Conservation (phyloP, 306 rosid species). For the Spatholobus suberectus region DNA sequence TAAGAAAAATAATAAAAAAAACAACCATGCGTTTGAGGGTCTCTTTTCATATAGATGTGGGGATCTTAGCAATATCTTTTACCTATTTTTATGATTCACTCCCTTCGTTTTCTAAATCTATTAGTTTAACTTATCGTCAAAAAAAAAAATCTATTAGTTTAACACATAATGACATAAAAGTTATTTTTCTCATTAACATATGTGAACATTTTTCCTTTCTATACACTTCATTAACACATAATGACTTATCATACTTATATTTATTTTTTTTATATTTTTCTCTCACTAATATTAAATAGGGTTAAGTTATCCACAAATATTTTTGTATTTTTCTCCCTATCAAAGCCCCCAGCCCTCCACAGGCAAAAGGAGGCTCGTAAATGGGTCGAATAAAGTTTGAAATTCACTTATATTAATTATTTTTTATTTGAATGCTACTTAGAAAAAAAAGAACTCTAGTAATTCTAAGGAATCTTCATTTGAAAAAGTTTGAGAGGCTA, state of each 20-base stretch:
- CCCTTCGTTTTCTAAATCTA: not conserved
- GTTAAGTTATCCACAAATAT: too few relatives aligned
- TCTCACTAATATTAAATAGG: too few relatives aligned
- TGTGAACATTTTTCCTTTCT: too few relatives aligned
- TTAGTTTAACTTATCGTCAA: too few relatives aligned
- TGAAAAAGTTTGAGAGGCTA: not conserved
- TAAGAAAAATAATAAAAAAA: not conserved
- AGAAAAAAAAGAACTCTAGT: not conserved
- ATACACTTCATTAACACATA: too few relatives aligned
- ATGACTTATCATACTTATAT: too few relatives aligned
- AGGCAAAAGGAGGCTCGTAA: not conserved
- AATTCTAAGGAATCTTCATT: constrained; percentile 19
- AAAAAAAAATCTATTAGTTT: too few relatives aligned
- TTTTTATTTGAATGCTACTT: not conserved
- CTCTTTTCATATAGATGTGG: constrained; percentile 19
- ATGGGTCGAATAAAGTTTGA: not conserved
- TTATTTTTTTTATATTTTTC: too few relatives aligned
- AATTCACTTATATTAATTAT: not conserved
- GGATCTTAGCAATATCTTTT: not conserved
- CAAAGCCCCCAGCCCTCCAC: too few relatives aligned
- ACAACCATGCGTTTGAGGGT: constrained; percentile 3
- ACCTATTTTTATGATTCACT: not conserved
- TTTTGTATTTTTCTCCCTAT: too few relatives aligned
- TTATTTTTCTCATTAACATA: too few relatives aligned
- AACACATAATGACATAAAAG: too few relatives aligned